Conservation (phyloP, 2,329 filamentous ascomycete genomes). For the Trichoderma sp. region DNA sequence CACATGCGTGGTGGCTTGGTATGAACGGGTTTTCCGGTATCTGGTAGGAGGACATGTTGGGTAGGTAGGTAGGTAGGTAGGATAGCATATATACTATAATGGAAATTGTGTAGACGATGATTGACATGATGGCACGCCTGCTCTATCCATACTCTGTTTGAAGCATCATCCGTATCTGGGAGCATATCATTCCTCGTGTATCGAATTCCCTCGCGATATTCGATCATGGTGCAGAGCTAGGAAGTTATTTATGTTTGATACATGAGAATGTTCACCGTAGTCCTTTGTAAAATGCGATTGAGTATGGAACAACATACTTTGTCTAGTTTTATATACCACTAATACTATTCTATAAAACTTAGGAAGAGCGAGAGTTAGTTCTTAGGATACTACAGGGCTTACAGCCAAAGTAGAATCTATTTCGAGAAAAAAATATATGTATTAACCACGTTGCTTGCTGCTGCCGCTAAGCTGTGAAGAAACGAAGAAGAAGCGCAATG, state of each 20-base stretch:
- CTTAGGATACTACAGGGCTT: too few species aligned
- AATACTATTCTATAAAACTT: too few species aligned
- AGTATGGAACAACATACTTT: too few species aligned
- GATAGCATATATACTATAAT: constrained; percentile 14
- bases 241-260: too few species aligned
- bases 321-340: too few species aligned
- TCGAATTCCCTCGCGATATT: too few species aligned
- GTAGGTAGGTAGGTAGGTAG: constrained; percentile 25
- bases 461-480: neutral
- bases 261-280: too few species aligned
- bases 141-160: neutral
- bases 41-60: constrained; percentile 13
- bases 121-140: neutral
- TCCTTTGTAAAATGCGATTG: too few species aligned
- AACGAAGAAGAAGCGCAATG: neutral
- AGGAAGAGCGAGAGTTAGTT: too few species aligned
- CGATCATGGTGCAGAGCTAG: too few species aligned
- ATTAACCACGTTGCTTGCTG: neutral
- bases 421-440: neutral
- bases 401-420: neutral
- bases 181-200: neutral
- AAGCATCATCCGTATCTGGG: neutral
- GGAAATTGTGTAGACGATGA: neutral
- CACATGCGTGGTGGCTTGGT: constrained; percentile 18
- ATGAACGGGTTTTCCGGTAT: neutral